Conservation (phyloP, 495 filamentous ascomycete genomes). For the Letharia lupina region DNA sequence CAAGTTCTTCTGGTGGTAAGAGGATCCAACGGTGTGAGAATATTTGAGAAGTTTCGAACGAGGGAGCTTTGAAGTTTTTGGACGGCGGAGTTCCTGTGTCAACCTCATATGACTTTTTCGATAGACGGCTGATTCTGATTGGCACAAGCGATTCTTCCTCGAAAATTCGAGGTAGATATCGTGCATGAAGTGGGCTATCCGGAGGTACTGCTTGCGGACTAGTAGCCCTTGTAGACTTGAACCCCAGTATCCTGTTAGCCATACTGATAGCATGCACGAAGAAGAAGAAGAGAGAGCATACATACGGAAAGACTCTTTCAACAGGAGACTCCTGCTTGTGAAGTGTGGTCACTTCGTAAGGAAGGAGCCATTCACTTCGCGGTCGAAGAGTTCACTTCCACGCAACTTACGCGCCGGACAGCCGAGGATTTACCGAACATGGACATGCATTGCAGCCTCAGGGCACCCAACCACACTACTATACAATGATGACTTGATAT, state of each 20-base stretch:
- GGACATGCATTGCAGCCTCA: neutral
- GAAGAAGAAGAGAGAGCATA: neutral
- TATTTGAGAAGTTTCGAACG: neutral
- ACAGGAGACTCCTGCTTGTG: neutral
- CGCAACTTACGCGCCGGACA: neutral
- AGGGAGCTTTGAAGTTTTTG: neutral
- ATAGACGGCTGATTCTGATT: neutral
- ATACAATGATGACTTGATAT: slow-evolving; percentile 40
- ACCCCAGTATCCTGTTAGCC: neutral
- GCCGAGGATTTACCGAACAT: slow-evolving; percentile 4
- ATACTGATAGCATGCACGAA: neutral
- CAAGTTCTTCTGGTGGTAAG: neutral
- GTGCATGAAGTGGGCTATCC: neutral
- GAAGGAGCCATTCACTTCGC: neutral
- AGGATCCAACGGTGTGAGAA: neutral
- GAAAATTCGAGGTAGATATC: neutral
- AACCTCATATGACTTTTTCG: neutral
- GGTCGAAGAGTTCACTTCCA: neutral
- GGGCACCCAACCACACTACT: neutral
- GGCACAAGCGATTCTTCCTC: neutral
- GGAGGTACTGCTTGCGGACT: neutral
- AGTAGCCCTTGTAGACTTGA: neutral
- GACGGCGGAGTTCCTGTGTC: neutral
- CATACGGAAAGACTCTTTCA: neutral
- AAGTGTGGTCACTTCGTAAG: neutral